phyloP scores from a whole-genome alignment of 73 alveolate species.

The Breviolum minutum region DNA sequence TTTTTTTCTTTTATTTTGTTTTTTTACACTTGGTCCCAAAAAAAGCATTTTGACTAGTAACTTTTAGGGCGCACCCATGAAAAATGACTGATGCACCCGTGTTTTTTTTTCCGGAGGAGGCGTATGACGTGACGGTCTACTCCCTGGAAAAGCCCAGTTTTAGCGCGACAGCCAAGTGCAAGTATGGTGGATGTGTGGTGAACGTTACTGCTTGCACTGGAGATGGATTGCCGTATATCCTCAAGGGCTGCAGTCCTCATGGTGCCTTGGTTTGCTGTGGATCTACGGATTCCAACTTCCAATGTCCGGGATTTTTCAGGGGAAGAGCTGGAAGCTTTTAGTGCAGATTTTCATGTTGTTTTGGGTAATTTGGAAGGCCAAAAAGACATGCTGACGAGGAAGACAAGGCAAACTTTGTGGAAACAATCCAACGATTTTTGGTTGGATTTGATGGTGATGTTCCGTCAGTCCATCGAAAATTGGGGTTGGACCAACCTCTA shows the following conservation, averaged over 20 bases:
- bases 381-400: too few relatives aligned
- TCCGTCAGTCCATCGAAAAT: too few relatives aligned
- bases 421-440: too few relatives aligned
- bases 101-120: background rate
- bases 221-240: slow-evolving; percentile 33
- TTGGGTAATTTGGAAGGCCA: too few relatives aligned
- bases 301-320: too few relatives aligned
- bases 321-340: too few relatives aligned
- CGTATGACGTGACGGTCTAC: slow-evolving; percentile 45
- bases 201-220: slow-evolving; percentile 38
- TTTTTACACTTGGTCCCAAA: background rate
- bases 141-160: slow-evolving; percentile 78
- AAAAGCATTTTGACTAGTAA: background rate
- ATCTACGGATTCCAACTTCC: too few relatives aligned
- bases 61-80: too few relatives aligned
- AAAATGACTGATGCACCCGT: background rate
- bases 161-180: slow-evolving; percentile 62
- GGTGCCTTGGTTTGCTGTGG: background rate
- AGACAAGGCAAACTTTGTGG: too few relatives aligned
- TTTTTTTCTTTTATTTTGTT: background rate
- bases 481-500: too few relatives aligned
- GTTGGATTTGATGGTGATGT: too few relatives aligned
- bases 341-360: too few relatives aligned
- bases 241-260: slow-evolving; percentile 52
- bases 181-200: slow-evolving; percentile 13